Conservation (phyloP, 345 rosid genomes). For the Adansonia digitata region DNA sequence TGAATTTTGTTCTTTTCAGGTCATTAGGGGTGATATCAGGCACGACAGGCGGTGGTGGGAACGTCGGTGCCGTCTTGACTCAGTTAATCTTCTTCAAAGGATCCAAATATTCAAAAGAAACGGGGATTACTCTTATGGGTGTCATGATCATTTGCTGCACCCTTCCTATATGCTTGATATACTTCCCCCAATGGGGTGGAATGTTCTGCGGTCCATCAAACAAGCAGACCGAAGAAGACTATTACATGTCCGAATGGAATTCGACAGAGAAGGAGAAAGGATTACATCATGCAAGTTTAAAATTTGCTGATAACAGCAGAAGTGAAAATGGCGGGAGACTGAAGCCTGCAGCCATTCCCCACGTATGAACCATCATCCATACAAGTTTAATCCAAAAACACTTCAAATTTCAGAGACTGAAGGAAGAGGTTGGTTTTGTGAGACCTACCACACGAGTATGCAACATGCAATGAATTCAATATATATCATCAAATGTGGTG, state of each 20-base stretch:
- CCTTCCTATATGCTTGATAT: conserved; percentile 48
- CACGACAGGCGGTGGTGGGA: conserved; percentile 91
- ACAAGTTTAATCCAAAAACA: conserved; percentile 16
- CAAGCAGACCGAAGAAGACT: conserved; percentile 59
- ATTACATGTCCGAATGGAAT: conserved; percentile 74
- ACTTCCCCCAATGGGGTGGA: conserved; percentile 98
- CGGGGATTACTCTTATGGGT: conserved; percentile 77
- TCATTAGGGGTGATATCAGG: conserved; percentile 80
- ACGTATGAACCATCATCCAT: not conserved
- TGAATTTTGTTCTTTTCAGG: conserved; percentile 26
- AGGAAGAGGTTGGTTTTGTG: not conserved
- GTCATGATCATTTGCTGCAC: conserved; percentile 70
- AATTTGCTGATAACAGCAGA: conserved; percentile 67
- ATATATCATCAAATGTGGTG: not conserved
- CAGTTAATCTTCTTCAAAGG: conserved; percentile 86
- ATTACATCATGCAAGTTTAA: conserved; percentile 51
- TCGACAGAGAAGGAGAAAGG: conserved; percentile 41
- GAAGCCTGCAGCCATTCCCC: conserved; percentile 14
- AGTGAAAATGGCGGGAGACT: conserved; percentile 52
- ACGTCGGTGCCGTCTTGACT: conserved; percentile 77
- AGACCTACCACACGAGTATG: not conserved
- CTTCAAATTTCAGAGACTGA: not conserved
- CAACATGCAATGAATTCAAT: not conserved
- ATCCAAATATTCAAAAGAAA: conserved; percentile 66
- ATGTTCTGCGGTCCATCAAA: conserved; percentile 69